These are phyloP conservation scores for Capsella bursapastoris DNA, from an alignment of 345 rosid genomes.

Conservation along the genomic window DNA sequence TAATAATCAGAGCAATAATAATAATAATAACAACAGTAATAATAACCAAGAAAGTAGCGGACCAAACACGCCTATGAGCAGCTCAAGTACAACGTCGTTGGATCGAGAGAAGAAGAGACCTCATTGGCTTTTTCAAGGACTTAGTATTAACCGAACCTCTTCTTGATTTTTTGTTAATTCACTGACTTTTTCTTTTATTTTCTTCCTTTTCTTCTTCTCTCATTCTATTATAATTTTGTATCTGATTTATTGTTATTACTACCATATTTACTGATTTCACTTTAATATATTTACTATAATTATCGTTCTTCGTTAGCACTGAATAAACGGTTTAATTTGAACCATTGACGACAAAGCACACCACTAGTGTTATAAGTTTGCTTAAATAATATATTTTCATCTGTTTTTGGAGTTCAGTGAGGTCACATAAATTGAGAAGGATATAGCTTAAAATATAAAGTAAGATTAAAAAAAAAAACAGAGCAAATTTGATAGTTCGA, in stretches of 20 bases:
- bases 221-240: neutral
- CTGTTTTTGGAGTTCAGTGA: neutral
- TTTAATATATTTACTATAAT: no score
- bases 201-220: constrained; percentile 13
- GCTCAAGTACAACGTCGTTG: constrained; percentile 60
- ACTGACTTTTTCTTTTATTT: constrained; percentile 34
- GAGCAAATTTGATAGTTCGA: neutral
- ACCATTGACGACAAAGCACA: neutral
- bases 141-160: constrained; percentile 53
- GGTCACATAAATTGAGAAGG: neutral
- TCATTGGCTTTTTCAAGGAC: constrained; percentile 76
- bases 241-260: constrained; percentile 25
- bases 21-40: constrained; percentile 12
- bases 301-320: constrained; percentile 5
- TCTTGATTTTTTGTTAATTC: constrained; percentile 45
- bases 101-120: constrained; percentile 67
- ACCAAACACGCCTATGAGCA: constrained; percentile 60
- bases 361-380: neutral
- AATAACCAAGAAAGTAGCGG: constrained; percentile 51
- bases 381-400: neutral
- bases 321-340: neutral
- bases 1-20: constrained; percentile 42
- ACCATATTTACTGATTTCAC: constrained; percentile 4
- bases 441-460: neutral
- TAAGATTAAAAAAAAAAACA: neutral